phyloP scores from a whole-genome alignment of 257 asterid genomes.

The Echium plantagineum region DNA sequence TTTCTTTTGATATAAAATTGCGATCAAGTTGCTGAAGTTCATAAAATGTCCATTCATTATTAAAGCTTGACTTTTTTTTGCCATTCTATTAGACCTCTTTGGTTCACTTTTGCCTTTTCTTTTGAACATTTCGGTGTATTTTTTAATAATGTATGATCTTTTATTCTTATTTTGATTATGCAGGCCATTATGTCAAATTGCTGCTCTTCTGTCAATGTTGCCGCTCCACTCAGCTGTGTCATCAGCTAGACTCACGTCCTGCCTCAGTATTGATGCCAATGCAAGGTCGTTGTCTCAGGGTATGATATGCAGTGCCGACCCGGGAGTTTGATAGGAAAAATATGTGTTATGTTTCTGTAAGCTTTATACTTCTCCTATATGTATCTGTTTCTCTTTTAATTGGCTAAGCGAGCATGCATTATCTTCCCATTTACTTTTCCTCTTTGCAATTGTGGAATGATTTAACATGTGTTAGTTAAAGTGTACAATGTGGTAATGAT shows the following conservation, averaged over 20 bases:
- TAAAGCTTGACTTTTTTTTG: neutral
- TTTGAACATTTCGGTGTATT: too few species aligned
- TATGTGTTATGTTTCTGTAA: slow-evolving; percentile 52
- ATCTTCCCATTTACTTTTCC: too few species aligned
- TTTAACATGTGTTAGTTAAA: too few species aligned
- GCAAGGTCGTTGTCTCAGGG: slow-evolving; percentile 98
- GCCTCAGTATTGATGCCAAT: slow-evolving; percentile 58
- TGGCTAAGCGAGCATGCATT: too few species aligned
- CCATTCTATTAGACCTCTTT: too few species aligned
- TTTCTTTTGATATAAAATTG: neutral
- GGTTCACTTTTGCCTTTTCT: too few species aligned
- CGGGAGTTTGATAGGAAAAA: slow-evolving; percentile 75
- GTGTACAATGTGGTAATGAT: too few species aligned
- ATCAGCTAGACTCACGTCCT: slow-evolving; percentile 75
- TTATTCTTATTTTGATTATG: neutral
- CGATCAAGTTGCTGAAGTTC: too few species aligned
- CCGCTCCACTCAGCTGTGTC: slow-evolving; percentile 80
- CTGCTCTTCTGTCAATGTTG: slow-evolving; percentile 52
- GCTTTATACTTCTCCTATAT: slow-evolving; percentile 19
- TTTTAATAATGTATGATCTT: too few species aligned
- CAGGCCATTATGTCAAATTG: slow-evolving; percentile 46
- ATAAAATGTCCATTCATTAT: too few species aligned
- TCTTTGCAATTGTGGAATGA: too few species aligned
- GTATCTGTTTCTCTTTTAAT: neutral
- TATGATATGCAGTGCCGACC: slow-evolving; percentile 94